Conservation (phyloP, 1,139 yeast genomes). For the Candida albicans region DNA sequence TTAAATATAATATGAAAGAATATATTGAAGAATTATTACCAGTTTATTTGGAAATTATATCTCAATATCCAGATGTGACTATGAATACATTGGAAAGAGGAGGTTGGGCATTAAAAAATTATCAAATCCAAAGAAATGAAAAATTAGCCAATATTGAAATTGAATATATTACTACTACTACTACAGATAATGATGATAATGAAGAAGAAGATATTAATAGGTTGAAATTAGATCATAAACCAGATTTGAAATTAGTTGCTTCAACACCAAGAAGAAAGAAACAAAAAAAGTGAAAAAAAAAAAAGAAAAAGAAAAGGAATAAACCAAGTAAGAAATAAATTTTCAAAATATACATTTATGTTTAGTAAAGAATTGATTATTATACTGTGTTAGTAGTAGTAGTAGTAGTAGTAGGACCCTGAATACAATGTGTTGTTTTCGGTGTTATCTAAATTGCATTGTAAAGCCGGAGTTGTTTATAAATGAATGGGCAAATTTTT, state of each 20-base stretch:
- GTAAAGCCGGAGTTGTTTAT: too few relatives aligned
- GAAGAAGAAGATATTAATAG: constrained; percentile 13
- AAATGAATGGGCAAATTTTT: too few relatives aligned
- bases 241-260: constrained; percentile 3
- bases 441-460: too few relatives aligned
- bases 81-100: constrained; percentile 33
- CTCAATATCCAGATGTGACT: constrained; percentile 10
- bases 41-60: constrained; percentile 20
- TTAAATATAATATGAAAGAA: constrained; percentile 45
- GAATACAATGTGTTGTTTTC: too few relatives aligned
- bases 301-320: constrained; percentile 2
- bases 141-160: constrained; percentile 26
- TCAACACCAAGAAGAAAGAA: constrained; percentile 5
- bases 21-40: constrained; percentile 38
- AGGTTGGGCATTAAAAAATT: constrained; percentile 40
- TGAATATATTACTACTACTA: constrained; percentile 22
- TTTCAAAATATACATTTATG: not conserved
- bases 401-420: too few relatives aligned
- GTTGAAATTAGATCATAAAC: constrained; percentile 7
- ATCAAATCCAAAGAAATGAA: constrained; percentile 24
- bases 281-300: constrained; percentile 7
- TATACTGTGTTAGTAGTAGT: not conserved
- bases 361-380: not conserved
- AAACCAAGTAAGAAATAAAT: not conserved
- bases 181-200: too few relatives aligned